Evolutionary conservation across 345 rosid genomes (phyloP).

Genomic region (Eucalyptus erythrocorys): DNA sequence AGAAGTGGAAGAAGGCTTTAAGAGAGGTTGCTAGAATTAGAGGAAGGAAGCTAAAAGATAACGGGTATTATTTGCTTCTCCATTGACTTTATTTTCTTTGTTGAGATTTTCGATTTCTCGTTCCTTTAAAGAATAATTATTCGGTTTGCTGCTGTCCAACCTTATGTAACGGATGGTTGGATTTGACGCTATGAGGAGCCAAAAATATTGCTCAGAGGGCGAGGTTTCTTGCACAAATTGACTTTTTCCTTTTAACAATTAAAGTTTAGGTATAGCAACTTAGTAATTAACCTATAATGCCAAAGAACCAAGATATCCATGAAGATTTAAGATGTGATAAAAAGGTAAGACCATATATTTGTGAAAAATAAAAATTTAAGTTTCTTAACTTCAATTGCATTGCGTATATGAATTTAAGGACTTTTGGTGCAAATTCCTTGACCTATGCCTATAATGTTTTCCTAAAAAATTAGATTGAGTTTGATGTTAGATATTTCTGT

Average conservation of each 20-base stretch:
- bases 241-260: background rate
- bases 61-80: background rate
- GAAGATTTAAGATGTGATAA: background rate
- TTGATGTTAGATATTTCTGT: background rate
- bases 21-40: too few species aligned
- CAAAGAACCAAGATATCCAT: too few species aligned
- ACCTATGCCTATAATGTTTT: background rate
- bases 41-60: too few species aligned
- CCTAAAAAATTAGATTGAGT: background rate
- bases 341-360: too few species aligned
- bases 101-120: too few species aligned
- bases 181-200: background rate
- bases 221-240: background rate
- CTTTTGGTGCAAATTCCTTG: background rate
- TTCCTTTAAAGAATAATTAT: too few species aligned
- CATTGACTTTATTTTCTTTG: too few species aligned
- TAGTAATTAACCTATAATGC: too few species aligned
- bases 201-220: background rate
- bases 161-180: background rate
- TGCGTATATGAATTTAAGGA: background rate
- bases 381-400: background rate
- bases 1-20: too few species aligned
- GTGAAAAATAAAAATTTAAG: background rate
- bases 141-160: background rate
- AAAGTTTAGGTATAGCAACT: too few species aligned